phyloP scores from a whole-genome alignment of 2,329 filamentous ascomycete species.

The Diaporthe sp. region DNA sequence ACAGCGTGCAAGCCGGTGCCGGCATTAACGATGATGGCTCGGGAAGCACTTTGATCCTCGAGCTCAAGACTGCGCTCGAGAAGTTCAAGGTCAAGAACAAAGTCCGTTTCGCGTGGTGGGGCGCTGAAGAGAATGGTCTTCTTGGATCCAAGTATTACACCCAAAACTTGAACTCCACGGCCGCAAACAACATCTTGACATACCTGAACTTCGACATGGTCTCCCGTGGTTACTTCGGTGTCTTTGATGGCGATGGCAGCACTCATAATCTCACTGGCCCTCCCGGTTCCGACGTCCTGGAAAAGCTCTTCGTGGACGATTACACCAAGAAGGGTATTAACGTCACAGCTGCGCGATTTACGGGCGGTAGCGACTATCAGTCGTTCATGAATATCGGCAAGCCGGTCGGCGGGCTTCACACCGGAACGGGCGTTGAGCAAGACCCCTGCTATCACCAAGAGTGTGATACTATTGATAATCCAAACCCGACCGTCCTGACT shows the following conservation, averaged over 20 bases:
- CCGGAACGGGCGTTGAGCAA: constrained; percentile 44
- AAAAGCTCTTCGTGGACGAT: constrained; percentile 51
- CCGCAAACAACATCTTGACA: constrained; percentile 51
- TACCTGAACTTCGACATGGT: constrained; percentile 62
- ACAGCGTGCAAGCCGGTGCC: constrained; percentile 59
- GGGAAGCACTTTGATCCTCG: constrained; percentile 55
- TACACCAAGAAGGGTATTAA: constrained; percentile 47
- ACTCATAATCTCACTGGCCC: neutral
- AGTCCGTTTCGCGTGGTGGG: constrained; percentile 61
- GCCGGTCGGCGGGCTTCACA: constrained; percentile 54
- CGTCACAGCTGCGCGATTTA: constrained; percentile 49
- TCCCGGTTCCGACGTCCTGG: constrained; percentile 51
- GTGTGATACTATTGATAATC: constrained; percentile 53
- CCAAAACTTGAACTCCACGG: constrained; percentile 50
- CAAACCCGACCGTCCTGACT: constrained; percentile 50
- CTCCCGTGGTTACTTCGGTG: constrained; percentile 51
- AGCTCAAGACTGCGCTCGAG: constrained; percentile 49
- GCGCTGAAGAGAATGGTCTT: constrained; percentile 60
- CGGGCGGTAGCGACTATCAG: constrained; percentile 44
- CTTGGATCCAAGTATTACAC: constrained; percentile 55
- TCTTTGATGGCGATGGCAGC: constrained; percentile 48
- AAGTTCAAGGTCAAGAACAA: constrained; percentile 55
- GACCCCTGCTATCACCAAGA: constrained; percentile 55
- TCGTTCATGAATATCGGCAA: constrained; percentile 55
- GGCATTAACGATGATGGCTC: constrained; percentile 64